phyloP scores from a whole-genome alignment of 768 basidiomycete genomes.

The Glaciozyma martinii region DNA sequence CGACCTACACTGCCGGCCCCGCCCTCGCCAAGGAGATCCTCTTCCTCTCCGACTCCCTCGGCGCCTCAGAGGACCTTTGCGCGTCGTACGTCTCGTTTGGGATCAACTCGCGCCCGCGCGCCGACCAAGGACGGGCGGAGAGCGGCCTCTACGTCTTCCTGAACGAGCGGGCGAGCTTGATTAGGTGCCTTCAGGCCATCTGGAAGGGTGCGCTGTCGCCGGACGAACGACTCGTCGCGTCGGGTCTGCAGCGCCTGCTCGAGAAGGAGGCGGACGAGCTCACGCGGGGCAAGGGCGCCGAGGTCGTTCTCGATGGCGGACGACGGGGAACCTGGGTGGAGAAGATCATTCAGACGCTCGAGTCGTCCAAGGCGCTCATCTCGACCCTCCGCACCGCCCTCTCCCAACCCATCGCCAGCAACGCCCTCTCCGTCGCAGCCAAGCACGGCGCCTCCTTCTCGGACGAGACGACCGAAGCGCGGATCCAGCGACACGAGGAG shows the following conservation, averaged over 20 bases:
- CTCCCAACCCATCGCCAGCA: conserved; percentile 2
- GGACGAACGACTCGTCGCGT: conserved; percentile 23
- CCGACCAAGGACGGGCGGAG: conserved; percentile 36
- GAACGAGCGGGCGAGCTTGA: conserved; percentile 19
- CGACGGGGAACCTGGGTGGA: conserved; percentile 25
- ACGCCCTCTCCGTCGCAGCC: conserved; percentile 13
- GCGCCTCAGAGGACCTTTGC: conserved; percentile 70
- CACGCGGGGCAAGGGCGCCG: conserved; percentile 21
- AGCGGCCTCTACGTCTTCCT: conserved; percentile 25
- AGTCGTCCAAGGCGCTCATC: conserved; percentile 24
- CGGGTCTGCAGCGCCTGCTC: conserved; percentile 19
- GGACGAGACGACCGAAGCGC: conserved; percentile 26
- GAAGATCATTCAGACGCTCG: conserved; percentile 30
- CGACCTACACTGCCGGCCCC: conserved; percentile 51
- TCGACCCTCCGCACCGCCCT: conserved; percentile 12
- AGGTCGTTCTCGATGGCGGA: conserved; percentile 2
- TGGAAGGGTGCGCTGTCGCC: conserved; percentile 24
- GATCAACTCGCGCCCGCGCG: conserved; percentile 58
- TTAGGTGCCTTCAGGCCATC: conserved; percentile 20
- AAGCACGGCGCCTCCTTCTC: conserved; percentile 18
- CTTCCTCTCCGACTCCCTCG: conserved; percentile 70
- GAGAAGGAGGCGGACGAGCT: conserved; percentile 28
- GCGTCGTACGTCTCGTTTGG: conserved; percentile 48
- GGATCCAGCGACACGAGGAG: conserved; percentile 17
- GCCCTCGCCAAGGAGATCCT: conserved; percentile 70